Conservation (phyloP, 2,329 filamentous ascomycete genomes). For the Rhinocladiella similis region DNA sequence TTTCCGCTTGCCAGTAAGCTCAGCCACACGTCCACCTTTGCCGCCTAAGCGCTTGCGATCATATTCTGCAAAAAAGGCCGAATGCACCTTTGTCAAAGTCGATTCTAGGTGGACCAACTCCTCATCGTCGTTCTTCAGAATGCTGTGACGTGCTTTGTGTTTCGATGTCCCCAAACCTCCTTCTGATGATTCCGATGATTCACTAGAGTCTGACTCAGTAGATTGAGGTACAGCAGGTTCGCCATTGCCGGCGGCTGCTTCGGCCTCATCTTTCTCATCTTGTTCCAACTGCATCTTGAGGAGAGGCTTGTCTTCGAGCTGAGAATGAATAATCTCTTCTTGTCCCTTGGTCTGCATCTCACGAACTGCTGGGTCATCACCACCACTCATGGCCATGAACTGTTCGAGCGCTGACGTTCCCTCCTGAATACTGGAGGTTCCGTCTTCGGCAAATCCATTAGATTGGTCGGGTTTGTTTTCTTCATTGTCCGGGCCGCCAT, state of each 20-base stretch:
- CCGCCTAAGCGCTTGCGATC: slow-evolving; percentile 51
- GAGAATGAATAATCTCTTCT: slow-evolving; percentile 81
- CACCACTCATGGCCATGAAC: slow-evolving; percentile 72
- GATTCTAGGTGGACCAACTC: slow-evolving; percentile 77
- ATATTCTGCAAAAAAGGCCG: slow-evolving; percentile 80
- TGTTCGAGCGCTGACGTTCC: slow-evolving; percentile 62
- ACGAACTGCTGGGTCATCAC: slow-evolving; percentile 66
- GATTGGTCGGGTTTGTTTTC: slow-evolving; percentile 9
- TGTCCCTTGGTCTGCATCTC: slow-evolving; percentile 81
- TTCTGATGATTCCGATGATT: slow-evolving; percentile 30
- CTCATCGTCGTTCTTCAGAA: slow-evolving; percentile 83
- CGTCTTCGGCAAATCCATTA: slow-evolving; percentile 21
- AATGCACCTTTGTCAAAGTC: slow-evolving; percentile 74
- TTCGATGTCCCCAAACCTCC: slow-evolving; percentile 32
- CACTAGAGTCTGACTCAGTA: slow-evolving; percentile 42
- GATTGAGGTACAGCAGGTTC: slow-evolving; percentile 36
- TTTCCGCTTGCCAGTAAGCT: slow-evolving; percentile 33
- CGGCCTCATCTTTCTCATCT: slow-evolving; percentile 77
- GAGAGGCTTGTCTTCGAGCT: slow-evolving; percentile 83
- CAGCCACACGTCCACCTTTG: slow-evolving; percentile 42
- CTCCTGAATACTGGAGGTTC: slow-evolving; percentile 24
- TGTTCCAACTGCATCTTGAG: slow-evolving; percentile 90
- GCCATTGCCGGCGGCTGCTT: slow-evolving; percentile 41
- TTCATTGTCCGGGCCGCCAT: slow-evolving; percentile 18
- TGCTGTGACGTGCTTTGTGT: slow-evolving; percentile 63